Base-by-base conservation (phyloP, 352 stramenopile species). In the Phytophthora multivora region DNA sequence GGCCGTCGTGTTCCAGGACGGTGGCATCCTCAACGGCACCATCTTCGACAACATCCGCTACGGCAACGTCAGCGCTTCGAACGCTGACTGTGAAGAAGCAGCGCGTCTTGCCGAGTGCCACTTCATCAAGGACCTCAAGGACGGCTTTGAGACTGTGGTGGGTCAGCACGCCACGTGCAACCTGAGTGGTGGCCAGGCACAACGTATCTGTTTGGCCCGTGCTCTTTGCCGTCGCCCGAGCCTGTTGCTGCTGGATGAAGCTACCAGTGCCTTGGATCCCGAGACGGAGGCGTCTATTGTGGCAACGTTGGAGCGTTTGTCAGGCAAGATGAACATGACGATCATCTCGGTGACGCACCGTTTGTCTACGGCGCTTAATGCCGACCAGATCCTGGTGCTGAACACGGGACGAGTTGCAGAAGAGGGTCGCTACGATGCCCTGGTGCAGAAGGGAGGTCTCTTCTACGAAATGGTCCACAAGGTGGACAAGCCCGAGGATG, bases 41-140 rank as follows among this genome's bases (percentile, higher is more conserved):
- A 96, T 96, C 62, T 91, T 84, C 57, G 88, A 96, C 65, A 96
- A 96, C 65, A 90, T 96, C 50, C 84, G 85, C 38, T 96, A 91
- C 64, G 88, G 88, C 25, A 94, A 92, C 67, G 68, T 73, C 3
- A 57, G 41, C 11, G 88, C 84, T 30, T 89, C 82, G 5, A 86
- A 92, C 41, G 83, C 75, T 7, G 88, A 96, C 39, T 96, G 88
- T 48, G 86, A 91, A 53, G 80, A 95, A 43, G 86, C 86, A 30
- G 88, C 86, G 5, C 80, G 80, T 39, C 59, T 93, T 50, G 86
- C 88, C 3, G 88, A 96, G 51, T 95, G 86, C 56, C 71, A 90
- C 62, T 96, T 96, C 50, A 93, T 96, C 45, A 71, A 71, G 30
- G 83, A 89, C 0, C 71, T 96, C 11, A 90, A 90, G 65, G 82